A percentile compares a stretch with the other conserved stretches of the same genome.
phyloP scores from a whole-genome alignment of 2,329 filamentous ascomycete species.

The Fusarium sp. region DNA sequence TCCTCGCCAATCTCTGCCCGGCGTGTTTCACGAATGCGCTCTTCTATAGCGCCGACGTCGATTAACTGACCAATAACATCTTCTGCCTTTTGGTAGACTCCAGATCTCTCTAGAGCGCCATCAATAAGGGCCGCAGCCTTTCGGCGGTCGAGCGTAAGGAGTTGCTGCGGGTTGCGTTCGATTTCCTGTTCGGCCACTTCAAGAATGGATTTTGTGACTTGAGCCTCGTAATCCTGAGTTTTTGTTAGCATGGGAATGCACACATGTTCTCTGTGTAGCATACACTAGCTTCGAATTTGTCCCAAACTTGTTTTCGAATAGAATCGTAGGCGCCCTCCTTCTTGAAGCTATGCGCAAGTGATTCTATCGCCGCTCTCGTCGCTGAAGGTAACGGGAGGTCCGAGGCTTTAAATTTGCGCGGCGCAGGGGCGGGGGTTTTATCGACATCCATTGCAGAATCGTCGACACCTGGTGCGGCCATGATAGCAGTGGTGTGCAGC shows the following conservation, averaged over 20 bases:
- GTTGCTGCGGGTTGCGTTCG: slow-evolving; percentile 76
- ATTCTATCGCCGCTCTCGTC: slow-evolving; percentile 79
- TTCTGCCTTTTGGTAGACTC: slow-evolving; percentile 78
- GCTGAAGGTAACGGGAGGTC: slow-evolving; percentile 79
- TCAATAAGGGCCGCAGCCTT: slow-evolving; percentile 82
- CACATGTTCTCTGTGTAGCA: background rate
- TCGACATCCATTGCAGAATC: slow-evolving; percentile 38
- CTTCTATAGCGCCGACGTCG: slow-evolving; percentile 74
- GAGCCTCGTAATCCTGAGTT: slow-evolving; percentile 73
- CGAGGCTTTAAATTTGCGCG: slow-evolving; percentile 73
- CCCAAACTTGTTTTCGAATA: slow-evolving; percentile 80
- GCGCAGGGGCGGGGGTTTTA: slow-evolving; percentile 15
- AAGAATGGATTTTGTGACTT: slow-evolving; percentile 73
- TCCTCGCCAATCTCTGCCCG: slow-evolving; percentile 75
- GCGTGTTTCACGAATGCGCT: slow-evolving; percentile 75
- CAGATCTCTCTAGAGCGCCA: slow-evolving; percentile 79
- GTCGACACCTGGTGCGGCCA: slow-evolving; percentile 42
- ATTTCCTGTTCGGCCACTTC: slow-evolving; percentile 78
- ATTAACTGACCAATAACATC: slow-evolving; percentile 75
- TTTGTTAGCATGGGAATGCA: slow-evolving; percentile 38
- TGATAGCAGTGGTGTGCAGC: slow-evolving; percentile 1
- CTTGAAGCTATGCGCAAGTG: slow-evolving; percentile 82
- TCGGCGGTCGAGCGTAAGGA: slow-evolving; percentile 77
- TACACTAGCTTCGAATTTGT: slow-evolving; percentile 78
- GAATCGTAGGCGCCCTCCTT: slow-evolving; percentile 87